phyloP scores from a whole-genome alignment of 1,284 basidiomycete genomes.

The Apiotrichum montevideense region DNA sequence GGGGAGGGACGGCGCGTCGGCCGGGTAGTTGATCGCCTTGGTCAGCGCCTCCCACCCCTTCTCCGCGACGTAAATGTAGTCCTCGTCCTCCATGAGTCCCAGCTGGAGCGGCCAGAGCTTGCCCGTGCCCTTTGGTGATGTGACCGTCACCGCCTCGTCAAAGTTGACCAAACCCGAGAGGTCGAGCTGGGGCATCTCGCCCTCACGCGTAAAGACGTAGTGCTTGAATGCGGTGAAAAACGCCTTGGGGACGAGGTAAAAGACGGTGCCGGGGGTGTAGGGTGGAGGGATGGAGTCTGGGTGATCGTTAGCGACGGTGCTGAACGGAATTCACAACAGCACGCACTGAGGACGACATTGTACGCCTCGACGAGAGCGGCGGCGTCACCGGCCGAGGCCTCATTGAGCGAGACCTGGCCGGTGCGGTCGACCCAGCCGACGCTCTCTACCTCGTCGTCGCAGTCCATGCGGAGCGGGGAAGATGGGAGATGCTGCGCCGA shows the following conservation, averaged over 20 bases:
- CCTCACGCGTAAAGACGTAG: constrained; percentile 22
- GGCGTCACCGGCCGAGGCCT: background rate
- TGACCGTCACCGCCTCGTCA: constrained; percentile 19
- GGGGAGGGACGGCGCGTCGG: constrained; percentile 48
- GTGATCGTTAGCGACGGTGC: too few species aligned
- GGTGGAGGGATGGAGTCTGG: constrained; percentile 31
- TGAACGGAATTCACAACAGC: background rate
- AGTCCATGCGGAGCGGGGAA: constrained; percentile 22
- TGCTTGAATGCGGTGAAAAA: constrained; percentile 27
- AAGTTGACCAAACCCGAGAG: constrained; percentile 22
- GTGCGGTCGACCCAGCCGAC: constrained; percentile 36
- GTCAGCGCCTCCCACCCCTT: constrained; percentile 65
- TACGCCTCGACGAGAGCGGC: background rate
- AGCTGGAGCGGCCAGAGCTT: constrained; percentile 35
- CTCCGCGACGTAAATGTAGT: constrained; percentile 71
- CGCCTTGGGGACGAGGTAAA: constrained; percentile 37
- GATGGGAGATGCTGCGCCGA: constrained; percentile 12
- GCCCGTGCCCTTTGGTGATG: constrained; percentile 11
- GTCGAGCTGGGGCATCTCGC: constrained; percentile 16
- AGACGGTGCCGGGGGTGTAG: constrained; percentile 25
- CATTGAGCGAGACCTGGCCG: constrained; percentile 31
- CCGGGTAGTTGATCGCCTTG: constrained; percentile 18
- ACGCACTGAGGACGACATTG: constrained; percentile 11
- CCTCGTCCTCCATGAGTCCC: constrained; percentile 58
- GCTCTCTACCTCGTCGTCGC: constrained; percentile 12